Base-by-base conservation (phyloP, 192 early-diverging fungal species). In the Polychytrium aggregatum region DNA sequence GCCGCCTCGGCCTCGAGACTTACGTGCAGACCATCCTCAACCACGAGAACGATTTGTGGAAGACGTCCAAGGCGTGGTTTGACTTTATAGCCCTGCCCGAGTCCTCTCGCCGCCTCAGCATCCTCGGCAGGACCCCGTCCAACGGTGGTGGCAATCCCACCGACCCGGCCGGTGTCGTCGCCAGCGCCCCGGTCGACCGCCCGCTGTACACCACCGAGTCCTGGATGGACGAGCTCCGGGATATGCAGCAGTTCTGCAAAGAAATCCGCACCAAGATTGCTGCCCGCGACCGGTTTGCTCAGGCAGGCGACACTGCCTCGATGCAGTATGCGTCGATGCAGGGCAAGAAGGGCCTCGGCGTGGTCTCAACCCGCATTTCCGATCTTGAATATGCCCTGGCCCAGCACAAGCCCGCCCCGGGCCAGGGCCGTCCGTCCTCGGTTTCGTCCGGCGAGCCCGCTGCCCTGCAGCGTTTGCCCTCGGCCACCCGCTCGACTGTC, bases 301-400 rank as follows among this genome's bases (percentile, higher is more conserved):
- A 78, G 16, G 65, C 79, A 18, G 86, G 81, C 41, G 85, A 90
- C 50, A 78, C 86, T 18, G 76, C 82, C 0, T 75, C 76, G 24
- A 80, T 83, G 1, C 89, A 92, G 53, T 82, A 84, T 46, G 81
- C 82, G 37, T 63, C 79, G n/a, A 63, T 85, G 5, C 83, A 85
- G 60, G 84, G 82, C 39, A 87, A 86, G 55, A 80, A 85, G 18
- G 65, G 68, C 10, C 46, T 92, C 20, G 59, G 64, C 4, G 57
- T 58, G 1, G 37, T 79, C 7, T 54, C 62, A 7, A 59, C 62
- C 9, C 71, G 81, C 2, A 42, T 78, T 14, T 59, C 65, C 0
- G 59, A 54, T 36, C 64, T 87, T 13, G 80, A 85, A 30, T 52
- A 62, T 27, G 70, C 67, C 7, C 46, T 87, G 39, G n/a, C 26